These are phyloP conservation scores for Astraeus odoratus DNA, from an alignment of 768 basidiomycete genomes.

Conservation along the genomic window DNA sequence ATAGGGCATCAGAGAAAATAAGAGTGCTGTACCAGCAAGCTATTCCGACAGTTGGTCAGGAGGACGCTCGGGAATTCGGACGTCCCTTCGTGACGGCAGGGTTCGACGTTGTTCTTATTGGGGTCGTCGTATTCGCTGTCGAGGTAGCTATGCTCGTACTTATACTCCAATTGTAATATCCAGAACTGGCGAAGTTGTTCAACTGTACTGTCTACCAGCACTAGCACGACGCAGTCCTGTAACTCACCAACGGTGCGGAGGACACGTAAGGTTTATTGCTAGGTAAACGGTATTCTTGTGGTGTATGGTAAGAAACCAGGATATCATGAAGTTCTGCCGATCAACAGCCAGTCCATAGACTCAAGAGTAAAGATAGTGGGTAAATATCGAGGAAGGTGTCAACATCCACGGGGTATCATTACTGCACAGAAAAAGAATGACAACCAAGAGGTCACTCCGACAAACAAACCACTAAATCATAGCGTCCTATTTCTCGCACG, in stretches of 20 bases:
- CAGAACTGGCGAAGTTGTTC: too few relatives aligned
- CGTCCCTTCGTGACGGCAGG: constrained; percentile 78
- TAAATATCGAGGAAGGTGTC: not conserved
- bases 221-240: too few relatives aligned
- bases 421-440: not conserved
- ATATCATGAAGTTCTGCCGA: not conserved
- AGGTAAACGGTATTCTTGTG: too few relatives aligned
- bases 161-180: constrained; percentile 42
- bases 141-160: constrained; percentile 63
- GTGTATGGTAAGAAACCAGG: not conserved
- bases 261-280: too few relatives aligned
- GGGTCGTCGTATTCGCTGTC: constrained; percentile 51
- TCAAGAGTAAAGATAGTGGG: not conserved
- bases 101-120: constrained; percentile 48
- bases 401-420: constrained; percentile 1
- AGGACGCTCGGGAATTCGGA: constrained; percentile 58
- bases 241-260: too few relatives aligned
- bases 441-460: not conserved
- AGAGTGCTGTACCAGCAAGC: constrained; percentile 27
- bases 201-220: too few relatives aligned
- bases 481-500: not conserved
- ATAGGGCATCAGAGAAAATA: constrained; percentile 35
- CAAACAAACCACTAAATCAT: not conserved
- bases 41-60: constrained; percentile 53
- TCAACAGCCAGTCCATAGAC: not conserved